Evolutionary conservation across 331 rosid species (phyloP).

Genomic region (Quercus phellos): DNA sequence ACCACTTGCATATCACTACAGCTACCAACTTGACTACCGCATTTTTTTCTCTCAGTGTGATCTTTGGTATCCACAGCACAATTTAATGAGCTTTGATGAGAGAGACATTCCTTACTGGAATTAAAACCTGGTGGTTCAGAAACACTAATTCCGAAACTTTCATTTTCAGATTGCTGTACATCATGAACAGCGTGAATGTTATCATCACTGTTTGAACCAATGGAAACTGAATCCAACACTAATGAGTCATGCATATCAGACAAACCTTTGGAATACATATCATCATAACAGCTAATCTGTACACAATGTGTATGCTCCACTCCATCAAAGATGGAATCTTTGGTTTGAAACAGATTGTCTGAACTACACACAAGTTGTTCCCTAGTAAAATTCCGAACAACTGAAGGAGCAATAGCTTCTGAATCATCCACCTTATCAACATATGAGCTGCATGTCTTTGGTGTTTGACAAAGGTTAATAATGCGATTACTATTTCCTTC

Average conservation of each 20-base stretch:
- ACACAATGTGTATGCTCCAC: slow-evolving; percentile 21
- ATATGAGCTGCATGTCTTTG: slow-evolving; percentile 23
- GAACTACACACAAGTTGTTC: slow-evolving; percentile 23
- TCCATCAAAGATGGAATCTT: slow-evolving; percentile 18
- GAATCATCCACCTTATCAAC: slow-evolving; percentile 28
- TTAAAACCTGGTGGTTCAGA: slow-evolving; percentile 21
- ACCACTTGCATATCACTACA: slow-evolving; percentile 19
- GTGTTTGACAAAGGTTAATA: slow-evolving; percentile 18
- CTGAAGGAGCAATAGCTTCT: slow-evolving; percentile 19
- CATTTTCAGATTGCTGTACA: slow-evolving; percentile 31
- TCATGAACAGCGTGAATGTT: slow-evolving; percentile 20
- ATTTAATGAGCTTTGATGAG: slow-evolving; percentile 20
- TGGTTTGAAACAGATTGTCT: slow-evolving; percentile 24
- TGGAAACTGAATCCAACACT: slow-evolving; percentile 39
- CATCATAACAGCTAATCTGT: slow-evolving; percentile 25
- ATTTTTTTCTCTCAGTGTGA: slow-evolving; percentile 34
- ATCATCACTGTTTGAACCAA: slow-evolving; percentile 40
- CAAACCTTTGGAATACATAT: slow-evolving; percentile 19
- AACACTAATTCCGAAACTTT: slow-evolving; percentile 22
- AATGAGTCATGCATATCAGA: slow-evolving; percentile 23
- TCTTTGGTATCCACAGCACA: slow-evolving; percentile 23
- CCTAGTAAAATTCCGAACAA: slow-evolving; percentile 21
- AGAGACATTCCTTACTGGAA: slow-evolving; percentile 32
- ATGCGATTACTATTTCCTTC: slow-evolving; percentile 15
- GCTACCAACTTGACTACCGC: slow-evolving; percentile 29